phyloP scores from a whole-genome alignment of 805 yeast species.

The Lipomyces japonicus region DNA sequence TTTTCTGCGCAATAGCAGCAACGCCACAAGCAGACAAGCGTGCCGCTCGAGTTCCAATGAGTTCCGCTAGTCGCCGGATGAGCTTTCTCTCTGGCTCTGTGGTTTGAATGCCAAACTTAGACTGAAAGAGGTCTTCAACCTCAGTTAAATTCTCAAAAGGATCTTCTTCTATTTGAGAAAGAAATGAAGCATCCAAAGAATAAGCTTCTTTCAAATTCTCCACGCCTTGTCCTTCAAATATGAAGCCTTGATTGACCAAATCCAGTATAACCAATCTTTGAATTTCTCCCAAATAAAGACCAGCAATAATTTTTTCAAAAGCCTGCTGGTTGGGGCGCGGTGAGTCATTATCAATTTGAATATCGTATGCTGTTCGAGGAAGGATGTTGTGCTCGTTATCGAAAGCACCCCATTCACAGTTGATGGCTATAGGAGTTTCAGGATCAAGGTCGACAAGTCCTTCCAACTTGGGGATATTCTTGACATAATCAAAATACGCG shows the following conservation, averaged over 20 bases:
- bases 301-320: conserved; percentile 96
- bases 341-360: conserved; percentile 72
- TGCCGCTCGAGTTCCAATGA: conserved; percentile 88
- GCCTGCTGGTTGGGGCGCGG: conserved; percentile 97
- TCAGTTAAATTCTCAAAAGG: conserved; percentile 78
- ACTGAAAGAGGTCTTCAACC: conserved; percentile 62
- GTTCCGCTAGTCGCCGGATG: conserved; percentile 76
- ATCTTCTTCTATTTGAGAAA: conserved; percentile 84
- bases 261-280: conserved; percentile 77
- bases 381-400: conserved; percentile 80
- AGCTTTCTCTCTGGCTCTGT: conserved; percentile 75
- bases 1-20: conserved; percentile 88
- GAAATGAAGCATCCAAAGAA: conserved; percentile 83
- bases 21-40: conserved; percentile 91
- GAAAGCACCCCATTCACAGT: conserved; percentile 97
- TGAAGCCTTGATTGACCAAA: conserved; percentile 55
- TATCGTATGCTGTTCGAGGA: conserved; percentile 88
- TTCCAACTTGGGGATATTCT: conserved; percentile 73
- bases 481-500: conserved; percentile 69
- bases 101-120: conserved; percentile 58
- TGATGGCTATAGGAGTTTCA: conserved; percentile 84
- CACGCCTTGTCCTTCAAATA: conserved; percentile 70
- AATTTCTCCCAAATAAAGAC: conserved; percentile 92
- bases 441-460: conserved; percentile 65
- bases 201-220: conserved; percentile 58